Base-by-base conservation (phyloP, 1,284 basidiomycete species). In the Tylopilus sp. region DNA sequence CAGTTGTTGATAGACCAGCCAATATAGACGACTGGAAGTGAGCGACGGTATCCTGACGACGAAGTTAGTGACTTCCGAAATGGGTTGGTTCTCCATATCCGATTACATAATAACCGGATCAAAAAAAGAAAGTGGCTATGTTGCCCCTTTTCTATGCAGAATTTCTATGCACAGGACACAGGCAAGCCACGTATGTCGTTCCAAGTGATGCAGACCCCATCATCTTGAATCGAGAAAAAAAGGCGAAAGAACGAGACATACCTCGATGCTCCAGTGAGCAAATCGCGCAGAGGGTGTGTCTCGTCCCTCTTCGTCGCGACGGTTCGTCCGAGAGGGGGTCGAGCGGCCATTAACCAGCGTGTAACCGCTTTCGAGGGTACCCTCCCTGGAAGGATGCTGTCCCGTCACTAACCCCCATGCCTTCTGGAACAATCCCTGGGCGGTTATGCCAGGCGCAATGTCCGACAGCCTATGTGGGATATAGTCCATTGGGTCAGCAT, bases 1-100 rank as follows among this genome's bases (percentile, higher is more conserved):
- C 74, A n/a, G 78, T 68, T 15, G 78, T 72, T 0, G 82, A 65
- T 2, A 97, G 74, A 13, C 93, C 93, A 26, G 71, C 66, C 0
- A 73, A 71, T 6, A 75, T 61, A 4, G 84, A 82, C 1, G 89
- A 86, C 19, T 76, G 74, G 55, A 84, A 85, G 59, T 88, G 76
- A 6, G 76, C 69, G 1, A 89, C 69, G 11, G 85, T 85, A 48
- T 86, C 82, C 86, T 89, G 40, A 19, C 11, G 6, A 2, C 52
- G 41, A 1, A 33, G 29, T 13, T 6, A 23, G 7, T 3, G 3
- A 11, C 3, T 28, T 37, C 30, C 33, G 34, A 40, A 46, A 28
- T n/a, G n/a, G n/a, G n/a, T n/a, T n/a, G n/a, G n/a, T n/a, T n/a
- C n/a, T n/a, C n/a, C n/a, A n/a, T n/a, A n/a, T n/a, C n/a, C n/a